Evolutionary conservation across 352 stramenopile species (phyloP).

Genomic region (Globisporangium canariense): DNA sequence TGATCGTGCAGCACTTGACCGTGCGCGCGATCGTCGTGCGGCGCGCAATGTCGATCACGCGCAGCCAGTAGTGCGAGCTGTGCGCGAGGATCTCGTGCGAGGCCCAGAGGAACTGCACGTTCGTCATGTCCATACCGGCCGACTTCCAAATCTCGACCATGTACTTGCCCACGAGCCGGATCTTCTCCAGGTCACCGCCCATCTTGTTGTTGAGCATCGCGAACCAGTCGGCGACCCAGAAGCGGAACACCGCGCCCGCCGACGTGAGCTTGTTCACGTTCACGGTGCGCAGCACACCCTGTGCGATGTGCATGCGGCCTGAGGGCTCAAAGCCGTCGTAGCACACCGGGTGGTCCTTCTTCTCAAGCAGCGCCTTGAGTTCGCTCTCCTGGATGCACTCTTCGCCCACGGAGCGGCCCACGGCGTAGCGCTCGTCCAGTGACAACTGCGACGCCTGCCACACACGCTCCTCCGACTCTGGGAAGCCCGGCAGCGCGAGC

Average conservation of each 20-base stretch:
- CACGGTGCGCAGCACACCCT: slow-evolving; percentile 95
- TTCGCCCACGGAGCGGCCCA: slow-evolving; percentile 86
- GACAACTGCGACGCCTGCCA: slow-evolving; percentile 79
- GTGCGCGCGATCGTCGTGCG: slow-evolving; percentile 91
- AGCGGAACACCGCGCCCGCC: slow-evolving; percentile 95
- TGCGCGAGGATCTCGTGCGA: slow-evolving; percentile 93
- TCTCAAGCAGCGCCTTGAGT: slow-evolving; percentile 75
- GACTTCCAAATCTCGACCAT: slow-evolving; percentile 99
- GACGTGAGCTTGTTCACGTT: slow-evolving; percentile 96
- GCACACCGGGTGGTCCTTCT: slow-evolving; percentile 87
- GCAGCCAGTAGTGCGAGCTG: slow-evolving; percentile 90
- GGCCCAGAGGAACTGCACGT: slow-evolving; percentile 99
- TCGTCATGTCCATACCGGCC: slow-evolving; percentile 98
- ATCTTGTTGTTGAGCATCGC: slow-evolving; percentile 99
- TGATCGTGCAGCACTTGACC: slow-evolving; percentile 99
- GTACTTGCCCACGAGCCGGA: slow-evolving; percentile 94
- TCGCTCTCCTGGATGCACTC: slow-evolving; percentile 94
- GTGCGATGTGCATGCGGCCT: slow-evolving; percentile 99
- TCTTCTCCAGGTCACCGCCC: slow-evolving; percentile 97
- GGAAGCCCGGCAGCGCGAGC: slow-evolving; percentile 57
- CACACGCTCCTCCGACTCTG: slow-evolving; percentile 50
- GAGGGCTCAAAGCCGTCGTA: slow-evolving; percentile 99
- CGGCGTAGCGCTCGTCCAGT: slow-evolving; percentile 75
- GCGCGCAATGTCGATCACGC: slow-evolving; percentile 93
- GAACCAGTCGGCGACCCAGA: slow-evolving; percentile 99